These are phyloP conservation scores for Prosopis cineraria DNA, from an alignment of 306 rosid species.

Conservation along the genomic window DNA sequence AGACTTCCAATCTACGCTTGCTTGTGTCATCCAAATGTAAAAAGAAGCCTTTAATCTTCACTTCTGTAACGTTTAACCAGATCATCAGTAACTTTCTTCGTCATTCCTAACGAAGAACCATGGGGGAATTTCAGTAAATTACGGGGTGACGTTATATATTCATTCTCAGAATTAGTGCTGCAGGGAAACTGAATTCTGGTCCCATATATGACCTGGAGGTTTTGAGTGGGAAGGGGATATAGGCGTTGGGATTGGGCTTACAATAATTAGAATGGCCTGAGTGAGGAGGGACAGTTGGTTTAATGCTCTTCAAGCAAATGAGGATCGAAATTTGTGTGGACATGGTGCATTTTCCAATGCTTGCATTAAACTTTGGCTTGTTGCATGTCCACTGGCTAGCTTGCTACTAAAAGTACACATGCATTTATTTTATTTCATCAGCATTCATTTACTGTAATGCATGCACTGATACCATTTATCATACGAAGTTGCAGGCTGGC, in stretches of 20 bases:
- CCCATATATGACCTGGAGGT: not conserved
- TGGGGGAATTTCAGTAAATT: not conserved
- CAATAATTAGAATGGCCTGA: conserved; percentile 37
- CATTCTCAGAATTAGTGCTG: not conserved
- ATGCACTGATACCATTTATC: not conserved
- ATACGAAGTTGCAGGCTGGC: conserved; percentile 29
- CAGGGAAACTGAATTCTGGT: not conserved
- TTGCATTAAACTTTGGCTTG: conserved; percentile 34
- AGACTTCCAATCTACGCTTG: conserved; percentile 4
- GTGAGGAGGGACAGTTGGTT: conserved; percentile 41
- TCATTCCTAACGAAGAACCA: not conserved
- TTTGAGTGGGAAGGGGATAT: conserved; percentile 23
- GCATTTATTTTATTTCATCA: conserved; percentile 13
- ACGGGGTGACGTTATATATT: not conserved
- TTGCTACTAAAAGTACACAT: not conserved
- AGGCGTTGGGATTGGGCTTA: conserved; percentile 52
- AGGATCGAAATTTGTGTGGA: conserved; percentile 51
- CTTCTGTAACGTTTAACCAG: not conserved
- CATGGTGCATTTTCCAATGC: conserved; percentile 53
- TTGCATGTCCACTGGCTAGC: not conserved
- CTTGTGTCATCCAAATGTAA: conserved; percentile 29
- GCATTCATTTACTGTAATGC: conserved; percentile 17
- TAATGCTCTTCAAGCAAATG: conserved; percentile 29
- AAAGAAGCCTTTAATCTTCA: conserved; percentile 8
- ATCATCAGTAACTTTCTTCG: not conserved